phyloP scores from a whole-genome alignment of 768 basidiomycete genomes.

The Pleurotus eryngii region DNA sequence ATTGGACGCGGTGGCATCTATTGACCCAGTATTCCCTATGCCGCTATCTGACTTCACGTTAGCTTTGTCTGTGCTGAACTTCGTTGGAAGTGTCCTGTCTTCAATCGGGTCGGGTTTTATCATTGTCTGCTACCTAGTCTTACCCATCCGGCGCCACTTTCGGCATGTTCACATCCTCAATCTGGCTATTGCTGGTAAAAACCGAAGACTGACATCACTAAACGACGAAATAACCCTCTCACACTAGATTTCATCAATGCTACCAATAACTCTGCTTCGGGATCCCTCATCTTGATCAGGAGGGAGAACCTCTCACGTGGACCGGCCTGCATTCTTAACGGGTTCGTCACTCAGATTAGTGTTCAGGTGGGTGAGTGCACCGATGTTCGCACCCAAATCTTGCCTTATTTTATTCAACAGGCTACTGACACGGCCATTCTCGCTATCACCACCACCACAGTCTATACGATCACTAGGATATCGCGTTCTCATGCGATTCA shows the following conservation, averaged over 20 bases:
- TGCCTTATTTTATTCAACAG: not conserved
- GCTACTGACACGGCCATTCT: constrained; percentile 13
- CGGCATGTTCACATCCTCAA: constrained; percentile 12
- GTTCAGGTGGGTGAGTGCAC: not conserved
- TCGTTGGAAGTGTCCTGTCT: constrained; percentile 9
- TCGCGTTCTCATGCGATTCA: not conserved
- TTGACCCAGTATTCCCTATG: not conserved
- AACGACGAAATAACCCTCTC: not conserved
- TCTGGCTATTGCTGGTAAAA: constrained; percentile 8
- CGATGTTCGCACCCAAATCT: too few relatives aligned
- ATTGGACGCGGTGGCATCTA: too few relatives aligned
- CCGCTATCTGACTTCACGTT: not conserved
- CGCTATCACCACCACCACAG: constrained; percentile 12
- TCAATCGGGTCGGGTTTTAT: constrained; percentile 9
- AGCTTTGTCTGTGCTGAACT: not conserved
- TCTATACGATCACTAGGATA: constrained; percentile 11
- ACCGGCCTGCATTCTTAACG: not conserved
- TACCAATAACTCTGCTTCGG: constrained; percentile 8
- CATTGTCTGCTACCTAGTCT: constrained; percentile 10
- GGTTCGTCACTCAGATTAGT: constrained; percentile 1
- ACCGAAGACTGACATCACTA: not conserved
- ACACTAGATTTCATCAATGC: constrained; percentile 12
- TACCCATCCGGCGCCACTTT: constrained; percentile 10
- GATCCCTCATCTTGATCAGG: constrained; percentile 8
- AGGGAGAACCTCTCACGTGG: not conserved